Evolutionary conservation across 805 yeast genomes (phyloP).

Genomic region (Saccharomycopsis vini): DNA sequence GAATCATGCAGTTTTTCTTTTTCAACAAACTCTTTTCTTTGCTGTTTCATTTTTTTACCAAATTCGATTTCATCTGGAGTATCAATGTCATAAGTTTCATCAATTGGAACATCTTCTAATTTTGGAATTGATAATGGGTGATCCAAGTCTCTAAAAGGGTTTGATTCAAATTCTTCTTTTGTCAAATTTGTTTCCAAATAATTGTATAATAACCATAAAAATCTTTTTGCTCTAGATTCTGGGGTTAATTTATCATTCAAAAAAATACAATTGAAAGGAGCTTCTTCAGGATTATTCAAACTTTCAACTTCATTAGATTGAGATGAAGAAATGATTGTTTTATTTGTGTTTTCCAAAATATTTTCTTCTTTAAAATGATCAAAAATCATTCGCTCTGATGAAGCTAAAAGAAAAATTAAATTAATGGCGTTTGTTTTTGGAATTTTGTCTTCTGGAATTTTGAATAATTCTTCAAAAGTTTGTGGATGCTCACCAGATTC

Average conservation of each 20-base stretch:
- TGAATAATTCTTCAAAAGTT: conserved; percentile 39
- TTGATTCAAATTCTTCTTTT: conserved; percentile 37
- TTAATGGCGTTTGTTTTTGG: conserved; percentile 63
- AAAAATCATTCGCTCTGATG: conserved; percentile 47
- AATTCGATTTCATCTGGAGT: conserved; percentile 34
- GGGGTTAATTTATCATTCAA: conserved; percentile 55
- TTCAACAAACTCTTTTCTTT: conserved; percentile 29
- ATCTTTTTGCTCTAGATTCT: conserved; percentile 55
- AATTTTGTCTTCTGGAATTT: conserved; percentile 22
- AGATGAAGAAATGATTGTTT: conserved; percentile 1
- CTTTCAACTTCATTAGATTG: background rate
- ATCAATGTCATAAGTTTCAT: conserved; percentile 32
- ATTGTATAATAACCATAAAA: conserved; percentile 77
- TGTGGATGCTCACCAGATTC: conserved; percentile 52
- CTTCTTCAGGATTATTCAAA: conserved; percentile 25
- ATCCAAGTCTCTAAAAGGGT: conserved; percentile 45
- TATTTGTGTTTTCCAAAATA: conserved; percentile 2
- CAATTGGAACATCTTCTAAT: conserved; percentile 22
- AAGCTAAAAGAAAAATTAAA: conserved; percentile 63
- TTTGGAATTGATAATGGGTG: conserved; percentile 35
- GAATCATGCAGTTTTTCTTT: no score
- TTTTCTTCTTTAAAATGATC: conserved; percentile 23
- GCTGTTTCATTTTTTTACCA: conserved; percentile 33
- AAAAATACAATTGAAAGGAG: conserved; percentile 66
- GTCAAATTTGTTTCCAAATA: conserved; percentile 66